These are phyloP conservation scores for Conoideocrella luteorostrata DNA, from an alignment of 2,329 filamentous ascomycete species.

Conservation along the genomic window DNA sequence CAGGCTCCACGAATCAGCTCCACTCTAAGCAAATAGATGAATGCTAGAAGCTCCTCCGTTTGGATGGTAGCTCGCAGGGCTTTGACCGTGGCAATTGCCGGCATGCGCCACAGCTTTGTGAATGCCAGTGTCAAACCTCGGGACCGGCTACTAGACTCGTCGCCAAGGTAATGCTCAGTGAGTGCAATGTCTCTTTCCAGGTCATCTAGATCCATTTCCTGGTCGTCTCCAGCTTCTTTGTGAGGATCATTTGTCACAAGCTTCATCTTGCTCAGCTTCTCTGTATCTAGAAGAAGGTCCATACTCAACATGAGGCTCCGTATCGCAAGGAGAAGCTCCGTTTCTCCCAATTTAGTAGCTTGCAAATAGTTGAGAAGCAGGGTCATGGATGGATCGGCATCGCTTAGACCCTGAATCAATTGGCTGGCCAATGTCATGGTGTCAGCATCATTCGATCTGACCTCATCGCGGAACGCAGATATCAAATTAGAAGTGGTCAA, in stretches of 20 bases:
- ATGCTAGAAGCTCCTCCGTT: conserved; percentile 61
- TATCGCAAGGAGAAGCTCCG: conserved; percentile 61
- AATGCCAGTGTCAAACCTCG: conserved; percentile 62
- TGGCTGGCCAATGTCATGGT: conserved; percentile 49
- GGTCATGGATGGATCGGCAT: conserved; percentile 62
- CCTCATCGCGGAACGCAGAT: conserved; percentile 47
- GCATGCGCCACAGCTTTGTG: conserved; percentile 61
- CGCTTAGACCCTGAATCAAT: conserved; percentile 54
- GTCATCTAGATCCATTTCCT: conserved; percentile 51
- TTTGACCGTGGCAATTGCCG: conserved; percentile 51
- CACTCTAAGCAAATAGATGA: conserved; percentile 66
- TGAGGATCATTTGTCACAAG: conserved; percentile 22
- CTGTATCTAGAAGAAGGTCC: conserved; percentile 45
- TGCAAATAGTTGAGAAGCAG: conserved; percentile 60
- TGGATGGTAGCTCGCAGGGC: conserved; percentile 58
- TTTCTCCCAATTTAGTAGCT: conserved; percentile 56
- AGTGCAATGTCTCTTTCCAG: conserved; percentile 60
- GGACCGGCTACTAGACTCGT: conserved; percentile 56
- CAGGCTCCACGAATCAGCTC: conserved; percentile 70
- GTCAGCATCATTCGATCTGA: conserved; percentile 37
- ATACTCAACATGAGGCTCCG: conserved; percentile 63
- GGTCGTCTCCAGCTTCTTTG: conserved; percentile 22
- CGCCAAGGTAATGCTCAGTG: conserved; percentile 60
- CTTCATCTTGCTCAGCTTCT: conserved; percentile 24
- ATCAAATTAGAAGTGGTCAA: conserved; percentile 53